These are phyloP conservation scores for Acanthamoeba triangularis DNA, from an alignment of 208 protist species.

Conservation along the genomic window DNA sequence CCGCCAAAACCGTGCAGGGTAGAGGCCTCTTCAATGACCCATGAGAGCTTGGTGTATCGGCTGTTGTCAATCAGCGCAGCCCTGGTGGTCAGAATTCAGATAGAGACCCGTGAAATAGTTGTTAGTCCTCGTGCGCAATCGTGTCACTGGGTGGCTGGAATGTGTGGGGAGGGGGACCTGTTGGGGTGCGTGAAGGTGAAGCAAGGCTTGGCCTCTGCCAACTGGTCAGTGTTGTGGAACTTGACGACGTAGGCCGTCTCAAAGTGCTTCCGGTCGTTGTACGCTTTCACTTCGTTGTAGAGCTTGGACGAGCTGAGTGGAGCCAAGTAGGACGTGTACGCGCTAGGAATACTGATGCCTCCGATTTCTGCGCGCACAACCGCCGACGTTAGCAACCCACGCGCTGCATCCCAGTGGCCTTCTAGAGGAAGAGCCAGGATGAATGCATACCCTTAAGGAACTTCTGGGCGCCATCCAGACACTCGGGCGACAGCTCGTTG, in stretches of 20 bases:
- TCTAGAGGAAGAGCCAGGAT: background rate
- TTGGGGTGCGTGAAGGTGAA: slow-evolving; percentile 94
- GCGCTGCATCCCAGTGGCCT: no score
- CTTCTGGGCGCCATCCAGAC: slow-evolving; percentile 96
- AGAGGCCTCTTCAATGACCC: slow-evolving; percentile 60
- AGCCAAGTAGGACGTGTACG: slow-evolving; percentile 93
- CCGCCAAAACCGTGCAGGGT: slow-evolving; percentile 94
- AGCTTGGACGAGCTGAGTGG: slow-evolving; percentile 90
- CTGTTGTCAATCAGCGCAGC: slow-evolving; percentile 84
- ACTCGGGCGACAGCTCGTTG: slow-evolving; percentile 99
- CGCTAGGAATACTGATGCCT: slow-evolving; percentile 87
- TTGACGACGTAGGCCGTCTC: slow-evolving; percentile 95
- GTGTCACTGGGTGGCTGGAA: background rate
- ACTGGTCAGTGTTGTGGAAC: slow-evolving; percentile 86
- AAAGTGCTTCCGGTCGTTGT: slow-evolving; percentile 83
- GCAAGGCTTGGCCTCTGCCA: slow-evolving; percentile 83
- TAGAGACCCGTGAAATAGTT: background rate
- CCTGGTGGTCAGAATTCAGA: background rate
- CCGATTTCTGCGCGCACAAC: slow-evolving; percentile 75
- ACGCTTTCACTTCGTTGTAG: slow-evolving; percentile 88
- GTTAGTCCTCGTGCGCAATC: background rate
- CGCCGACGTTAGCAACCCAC: no score
- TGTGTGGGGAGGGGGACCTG: background rate
- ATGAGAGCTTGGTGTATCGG: slow-evolving; percentile 79
- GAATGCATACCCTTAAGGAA: slow-evolving; percentile 87